phyloP scores from a whole-genome alignment of 306 rosid genomes.

The Luffa acutangula region DNA sequence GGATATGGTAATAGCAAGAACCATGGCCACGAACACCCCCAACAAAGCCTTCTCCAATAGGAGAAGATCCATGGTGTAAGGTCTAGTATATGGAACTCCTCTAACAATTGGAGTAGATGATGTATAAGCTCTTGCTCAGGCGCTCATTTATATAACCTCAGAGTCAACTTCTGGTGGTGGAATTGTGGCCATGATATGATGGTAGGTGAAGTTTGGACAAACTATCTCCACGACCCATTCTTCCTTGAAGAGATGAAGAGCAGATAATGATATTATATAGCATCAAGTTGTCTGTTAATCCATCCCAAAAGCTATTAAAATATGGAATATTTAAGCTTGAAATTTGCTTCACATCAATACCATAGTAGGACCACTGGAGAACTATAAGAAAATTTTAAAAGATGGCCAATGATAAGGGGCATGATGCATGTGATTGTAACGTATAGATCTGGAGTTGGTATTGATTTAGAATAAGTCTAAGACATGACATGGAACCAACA shows the following conservation, averaged over 20 bases:
- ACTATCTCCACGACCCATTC: background rate
- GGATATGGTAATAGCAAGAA: slow-evolving; percentile 43
- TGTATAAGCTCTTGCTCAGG: background rate
- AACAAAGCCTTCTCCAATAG: slow-evolving; percentile 66
- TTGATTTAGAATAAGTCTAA: background rate
- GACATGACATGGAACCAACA: background rate
- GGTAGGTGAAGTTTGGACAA: background rate
- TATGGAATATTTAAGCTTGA: background rate
- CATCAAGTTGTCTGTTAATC: background rate
- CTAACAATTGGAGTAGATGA: background rate
- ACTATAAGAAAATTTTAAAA: background rate
- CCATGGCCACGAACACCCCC: slow-evolving; percentile 39
- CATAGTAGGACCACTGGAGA: background rate
- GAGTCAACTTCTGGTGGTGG: background rate
- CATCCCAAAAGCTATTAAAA: background rate
- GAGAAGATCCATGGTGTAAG: slow-evolving; percentile 52
- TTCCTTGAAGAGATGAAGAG: background rate
- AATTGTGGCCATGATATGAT: background rate
- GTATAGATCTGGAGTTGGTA: background rate
- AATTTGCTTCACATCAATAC: background rate
- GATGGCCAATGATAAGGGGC: background rate
- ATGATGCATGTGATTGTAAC: background rate
- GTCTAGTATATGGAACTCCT: background rate
- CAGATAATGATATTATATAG: background rate
- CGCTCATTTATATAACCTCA: background rate